Conservation (phyloP, 495 filamentous ascomycete genomes). For the Xylaria longipes region DNA sequence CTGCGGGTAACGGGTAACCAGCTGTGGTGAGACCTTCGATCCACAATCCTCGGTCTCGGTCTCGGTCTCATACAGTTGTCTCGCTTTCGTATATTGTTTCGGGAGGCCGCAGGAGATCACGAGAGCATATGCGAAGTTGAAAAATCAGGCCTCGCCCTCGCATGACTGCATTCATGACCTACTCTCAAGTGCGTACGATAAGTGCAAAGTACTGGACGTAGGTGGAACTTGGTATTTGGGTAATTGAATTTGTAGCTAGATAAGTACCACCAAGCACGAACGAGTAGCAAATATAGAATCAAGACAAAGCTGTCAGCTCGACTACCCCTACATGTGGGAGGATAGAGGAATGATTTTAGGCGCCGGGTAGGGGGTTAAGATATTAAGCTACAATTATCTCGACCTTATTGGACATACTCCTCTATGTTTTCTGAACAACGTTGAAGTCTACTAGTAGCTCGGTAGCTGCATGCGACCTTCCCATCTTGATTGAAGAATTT, state of each 20-base stretch:
- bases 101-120: too few species aligned
- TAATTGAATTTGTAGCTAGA: background rate
- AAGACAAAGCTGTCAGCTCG: background rate
- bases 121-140: background rate
- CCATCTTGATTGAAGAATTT: background rate
- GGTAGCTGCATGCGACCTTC: too few species aligned
- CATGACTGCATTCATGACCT: background rate
- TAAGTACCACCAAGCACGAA: too few species aligned
- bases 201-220: background rate
- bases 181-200: background rate
- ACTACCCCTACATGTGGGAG: background rate
- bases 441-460: too few species aligned
- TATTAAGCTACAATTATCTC: too few species aligned
- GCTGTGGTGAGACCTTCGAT: background rate
- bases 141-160: background rate
- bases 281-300: background rate
- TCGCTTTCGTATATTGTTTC: background rate
- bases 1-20: background rate
- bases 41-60: background rate
- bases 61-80: background rate
- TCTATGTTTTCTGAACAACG: too few species aligned
- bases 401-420: too few species aligned
- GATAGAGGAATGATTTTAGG: background rate
- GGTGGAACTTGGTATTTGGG: background rate
- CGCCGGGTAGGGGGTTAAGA: too few species aligned